A percentile compares a stretch with the other conserved stretches of the same genome.
Conservation (phyloP, 1,284 basidiomycete genomes). For the Rhodotorula sp. region DNA sequence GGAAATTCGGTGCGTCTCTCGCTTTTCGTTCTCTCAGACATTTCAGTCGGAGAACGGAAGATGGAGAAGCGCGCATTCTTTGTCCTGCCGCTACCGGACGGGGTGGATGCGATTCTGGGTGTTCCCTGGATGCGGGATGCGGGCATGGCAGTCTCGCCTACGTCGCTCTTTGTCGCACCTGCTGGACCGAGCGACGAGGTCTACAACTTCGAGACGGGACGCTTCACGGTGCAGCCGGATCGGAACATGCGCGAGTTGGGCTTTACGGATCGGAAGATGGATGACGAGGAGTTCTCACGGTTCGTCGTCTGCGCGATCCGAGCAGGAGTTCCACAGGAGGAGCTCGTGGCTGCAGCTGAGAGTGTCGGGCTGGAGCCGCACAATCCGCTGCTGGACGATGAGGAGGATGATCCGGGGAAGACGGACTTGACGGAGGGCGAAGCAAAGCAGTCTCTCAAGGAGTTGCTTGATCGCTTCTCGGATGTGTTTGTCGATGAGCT, state of each 20-base stretch:
- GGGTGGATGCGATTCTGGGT: background rate
- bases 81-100: background rate
- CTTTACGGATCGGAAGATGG: background rate
- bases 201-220: background rate
- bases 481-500: constrained; percentile 20
- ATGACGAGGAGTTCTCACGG: background rate
- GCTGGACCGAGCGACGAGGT: background rate
- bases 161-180: background rate
- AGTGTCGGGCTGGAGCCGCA: constrained; percentile 12
- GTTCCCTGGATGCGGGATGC: no score
- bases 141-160: background rate
- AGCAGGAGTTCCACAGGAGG: background rate
- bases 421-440: background rate
- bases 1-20: background rate
- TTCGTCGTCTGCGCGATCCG: background rate
- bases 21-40: background rate
- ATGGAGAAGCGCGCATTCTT: background rate
- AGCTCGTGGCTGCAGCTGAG: background rate
- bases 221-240: background rate
- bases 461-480: background rate
- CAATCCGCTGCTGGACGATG: constrained; percentile 16
- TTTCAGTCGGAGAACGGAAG: background rate
- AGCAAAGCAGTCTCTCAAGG: no score
- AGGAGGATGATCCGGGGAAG: background rate
- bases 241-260: constrained; percentile 3